A percentile compares a stretch with the other conserved stretches of the same genome.
Evolutionary conservation across 148 eudicot species (phyloP).

Genomic region (Vaccinium corymbosum): DNA sequence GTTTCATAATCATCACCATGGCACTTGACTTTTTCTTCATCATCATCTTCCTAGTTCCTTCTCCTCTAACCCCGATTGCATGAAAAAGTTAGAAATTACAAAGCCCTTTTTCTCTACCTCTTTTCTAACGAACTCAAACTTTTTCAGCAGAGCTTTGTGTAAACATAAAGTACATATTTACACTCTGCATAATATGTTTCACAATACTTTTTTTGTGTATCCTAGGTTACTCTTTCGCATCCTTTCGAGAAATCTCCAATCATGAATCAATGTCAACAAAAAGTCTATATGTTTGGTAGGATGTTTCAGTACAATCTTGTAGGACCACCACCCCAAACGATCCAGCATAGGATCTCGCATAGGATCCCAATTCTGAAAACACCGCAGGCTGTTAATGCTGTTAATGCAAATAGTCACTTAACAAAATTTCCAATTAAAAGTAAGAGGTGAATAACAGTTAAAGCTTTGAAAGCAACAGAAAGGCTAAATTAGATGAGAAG

Average conservation of each 20-base stretch:
- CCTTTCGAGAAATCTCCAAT: neutral
- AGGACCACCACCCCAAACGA: neutral
- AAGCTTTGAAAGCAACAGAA: slow-evolving; percentile 3
- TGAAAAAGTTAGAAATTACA: neutral
- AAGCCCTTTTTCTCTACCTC: neutral
- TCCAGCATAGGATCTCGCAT: neutral
- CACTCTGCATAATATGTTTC: neutral
- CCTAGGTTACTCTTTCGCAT: neutral
- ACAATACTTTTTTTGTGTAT: neutral
- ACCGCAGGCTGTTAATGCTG: neutral
- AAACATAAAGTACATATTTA: neutral
- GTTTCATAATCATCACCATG: neutral
- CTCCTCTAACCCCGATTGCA: neutral
- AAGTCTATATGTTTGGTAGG: neutral
- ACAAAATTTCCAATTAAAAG: neutral
- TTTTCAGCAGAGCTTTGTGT: neutral
- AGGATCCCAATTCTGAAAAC: neutral
- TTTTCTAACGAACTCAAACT: neutral
- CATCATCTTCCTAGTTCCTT: neutral
- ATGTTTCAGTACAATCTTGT: neutral
- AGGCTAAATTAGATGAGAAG: slow-evolving; percentile 3
- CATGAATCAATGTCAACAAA: neutral
- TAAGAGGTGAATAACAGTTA: neutral
- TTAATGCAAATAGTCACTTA: slow-evolving; percentile 1
- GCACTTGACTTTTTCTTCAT: neutral